Evolutionary conservation across 768 basidiomycete genomes (phyloP).

Genomic region (Sarcodon aspratus): DNA sequence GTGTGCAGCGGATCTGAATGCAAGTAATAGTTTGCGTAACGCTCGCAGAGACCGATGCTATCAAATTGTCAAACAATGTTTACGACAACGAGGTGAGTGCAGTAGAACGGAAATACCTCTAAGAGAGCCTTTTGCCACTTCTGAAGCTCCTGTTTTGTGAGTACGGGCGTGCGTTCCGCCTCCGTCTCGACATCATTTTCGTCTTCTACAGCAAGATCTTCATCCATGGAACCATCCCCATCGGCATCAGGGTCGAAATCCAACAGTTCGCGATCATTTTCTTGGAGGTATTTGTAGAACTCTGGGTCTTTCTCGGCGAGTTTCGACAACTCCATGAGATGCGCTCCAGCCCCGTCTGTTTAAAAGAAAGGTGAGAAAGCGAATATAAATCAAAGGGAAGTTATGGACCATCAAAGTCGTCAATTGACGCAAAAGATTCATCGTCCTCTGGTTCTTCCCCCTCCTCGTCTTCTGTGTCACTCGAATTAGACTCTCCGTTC

Average conservation of each 20-base stretch:
- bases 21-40: conserved; percentile 73
- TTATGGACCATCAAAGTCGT: conserved; percentile 56
- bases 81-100: conserved; percentile 1
- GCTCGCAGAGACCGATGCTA: conserved; percentile 82
- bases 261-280: conserved; percentile 89
- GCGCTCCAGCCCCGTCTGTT: conserved; percentile 59
- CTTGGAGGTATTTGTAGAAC: conserved; percentile 95
- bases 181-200: conserved; percentile 35
- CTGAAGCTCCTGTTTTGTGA: conserved; percentile 60
- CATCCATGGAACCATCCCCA: conserved; percentile 18
- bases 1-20: conserved; percentile 84
- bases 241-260: conserved; percentile 50
- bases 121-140: conserved; percentile 87
- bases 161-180: conserved; percentile 33
- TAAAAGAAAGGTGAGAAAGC: neutral
- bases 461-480: conserved; percentile 21
- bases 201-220: conserved; percentile 35
- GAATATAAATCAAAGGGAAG: neutral
- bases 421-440: conserved; percentile 65
- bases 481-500: conserved; percentile 26
- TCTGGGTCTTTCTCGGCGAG: conserved; percentile 97
- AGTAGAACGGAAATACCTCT: conserved; percentile 37
- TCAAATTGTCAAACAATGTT: neutral
- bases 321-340: conserved; percentile 75
- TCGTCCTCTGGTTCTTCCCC: conserved; percentile 40